Conservation (phyloP, 2,329 filamentous ascomycete species). For the Cladosporium sphaerospermum region DNA sequence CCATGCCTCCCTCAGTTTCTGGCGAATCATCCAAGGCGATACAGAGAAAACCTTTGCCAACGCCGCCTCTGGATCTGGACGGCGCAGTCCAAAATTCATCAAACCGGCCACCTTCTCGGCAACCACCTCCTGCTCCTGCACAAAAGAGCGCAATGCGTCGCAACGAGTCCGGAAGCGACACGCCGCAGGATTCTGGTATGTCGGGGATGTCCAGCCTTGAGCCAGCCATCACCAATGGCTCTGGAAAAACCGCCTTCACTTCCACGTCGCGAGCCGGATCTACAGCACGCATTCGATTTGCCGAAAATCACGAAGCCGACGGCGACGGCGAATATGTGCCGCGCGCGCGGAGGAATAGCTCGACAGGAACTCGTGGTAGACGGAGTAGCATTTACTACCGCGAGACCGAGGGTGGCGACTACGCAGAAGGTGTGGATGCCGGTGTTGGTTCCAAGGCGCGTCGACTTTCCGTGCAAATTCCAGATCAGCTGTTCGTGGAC, state of each 20-base stretch:
- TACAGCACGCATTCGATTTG: constrained; percentile 8
- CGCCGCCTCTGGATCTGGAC: background rate
- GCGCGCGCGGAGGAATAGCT: constrained; percentile 21
- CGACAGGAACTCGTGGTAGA: constrained; percentile 22
- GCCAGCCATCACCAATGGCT: constrained; percentile 5
- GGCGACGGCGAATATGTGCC: background rate
- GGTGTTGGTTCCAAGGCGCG: constrained; percentile 32
- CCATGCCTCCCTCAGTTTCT: background rate
- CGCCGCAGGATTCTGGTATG: constrained; percentile 7
- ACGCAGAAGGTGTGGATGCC: constrained; percentile 25
- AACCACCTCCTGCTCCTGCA: background rate
- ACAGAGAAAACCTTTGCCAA: constrained; percentile 1
- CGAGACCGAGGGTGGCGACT: constrained; percentile 22
- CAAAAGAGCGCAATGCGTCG: constrained; percentile 8
- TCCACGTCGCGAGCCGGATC: background rate
- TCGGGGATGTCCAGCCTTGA: constrained; percentile 7
- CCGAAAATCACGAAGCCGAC: background rate
- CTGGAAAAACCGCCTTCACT: constrained; percentile 1
- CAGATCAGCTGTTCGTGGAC: constrained; percentile 27
- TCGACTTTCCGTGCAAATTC: constrained; percentile 26
- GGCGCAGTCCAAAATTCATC: too few species aligned
- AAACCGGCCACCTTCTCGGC: too few species aligned
- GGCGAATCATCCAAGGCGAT: background rate
- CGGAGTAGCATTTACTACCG: constrained; percentile 28
- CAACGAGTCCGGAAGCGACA: background rate